Base-by-base conservation (phyloP, 306 rosid genomes). In the Begonia peltatifolia region DNA sequence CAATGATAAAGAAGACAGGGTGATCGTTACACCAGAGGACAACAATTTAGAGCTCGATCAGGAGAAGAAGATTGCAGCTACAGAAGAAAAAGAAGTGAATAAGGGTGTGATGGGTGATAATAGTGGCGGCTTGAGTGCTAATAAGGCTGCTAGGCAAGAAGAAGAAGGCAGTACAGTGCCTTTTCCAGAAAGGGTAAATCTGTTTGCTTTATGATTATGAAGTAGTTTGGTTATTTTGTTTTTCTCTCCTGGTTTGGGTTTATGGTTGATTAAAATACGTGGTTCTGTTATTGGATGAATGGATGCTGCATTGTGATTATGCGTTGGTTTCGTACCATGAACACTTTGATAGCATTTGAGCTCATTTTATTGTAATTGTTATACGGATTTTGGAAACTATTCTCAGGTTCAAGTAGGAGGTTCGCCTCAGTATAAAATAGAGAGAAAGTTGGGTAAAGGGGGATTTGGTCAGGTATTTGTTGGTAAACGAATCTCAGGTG, bases 381-480 rank as follows among this genome's bases (percentile, higher is more conserved):
- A 38, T 50, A 14, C 18, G 22, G 53, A 15, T 18, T 22, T 25
- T 72, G 62, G 35, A 4, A 46, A 57, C 20, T 17, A 5, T 54
- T 41, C 23, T 12, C 4, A 88, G 95, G 97, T 88, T 69, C 82
- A 82, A 75, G 92, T 87, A 23, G 96, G 96, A 79, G 85, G 94
- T 5, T 87, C 94, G 0, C 96, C 96, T 2, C 20, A 65, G 9
- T 87, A 79, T 55, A 84, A 87, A 66, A 78, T 87, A 59, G 94
- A 84, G 36, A 79, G 87, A 60, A 87, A 84, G 58, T 69, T 87
- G 54, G 96, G 94, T 0, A 84, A 87, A 75, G 96, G 94, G 55
- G 96, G 96, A 30, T 87, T 87, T 59, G 96, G 96, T 56, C 96
- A 84, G 71, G 96, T 87, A 51, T 87, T 87, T 16, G 96, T 87